Percentiles rank a stretch among this genome's conserved stretches.
These are phyloP conservation scores for Eucalyptus curtisii DNA, from an alignment of 345 rosid species.

Conservation along the genomic window DNA sequence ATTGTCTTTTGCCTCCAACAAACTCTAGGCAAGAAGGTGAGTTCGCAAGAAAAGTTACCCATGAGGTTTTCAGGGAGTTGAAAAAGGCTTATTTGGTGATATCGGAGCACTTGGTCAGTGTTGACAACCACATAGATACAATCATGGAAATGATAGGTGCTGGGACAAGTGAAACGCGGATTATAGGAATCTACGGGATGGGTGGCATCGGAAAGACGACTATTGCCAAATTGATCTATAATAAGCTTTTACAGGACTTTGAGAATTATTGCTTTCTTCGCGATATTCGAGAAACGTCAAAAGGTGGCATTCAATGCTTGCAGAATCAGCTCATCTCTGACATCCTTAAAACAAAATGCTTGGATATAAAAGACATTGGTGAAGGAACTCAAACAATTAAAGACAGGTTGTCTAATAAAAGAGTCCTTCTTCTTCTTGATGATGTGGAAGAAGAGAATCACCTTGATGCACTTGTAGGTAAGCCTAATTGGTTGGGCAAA, in stretches of 20 bases:
- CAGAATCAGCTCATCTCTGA: not conserved
- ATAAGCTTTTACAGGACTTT: accelerated
- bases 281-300: accelerated
- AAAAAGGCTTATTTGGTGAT: accelerated
- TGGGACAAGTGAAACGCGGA: not conserved
- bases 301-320: not conserved
- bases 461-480: accelerated
- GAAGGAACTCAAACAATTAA: accelerated
- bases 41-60: accelerated
- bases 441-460: not conserved
- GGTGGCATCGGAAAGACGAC: not conserved
- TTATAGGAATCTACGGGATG: not conserved
- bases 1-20: not conserved
- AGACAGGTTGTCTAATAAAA: not conserved
- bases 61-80: accelerated
- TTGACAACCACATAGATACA: not conserved
- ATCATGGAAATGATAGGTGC: not conserved
- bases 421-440: not conserved
- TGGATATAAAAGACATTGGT: accelerated
- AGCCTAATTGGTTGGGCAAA: accelerated
- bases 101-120: accelerated
- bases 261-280: accelerated
- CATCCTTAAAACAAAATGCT: accelerated
- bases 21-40: not conserved
- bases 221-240: not conserved